Evolutionary conservation across 495 filamentous ascomycete genomes (phyloP), one percentile per base, ranked within the genome.

Genomic region (Lasiosphaeria hispida): DNA sequence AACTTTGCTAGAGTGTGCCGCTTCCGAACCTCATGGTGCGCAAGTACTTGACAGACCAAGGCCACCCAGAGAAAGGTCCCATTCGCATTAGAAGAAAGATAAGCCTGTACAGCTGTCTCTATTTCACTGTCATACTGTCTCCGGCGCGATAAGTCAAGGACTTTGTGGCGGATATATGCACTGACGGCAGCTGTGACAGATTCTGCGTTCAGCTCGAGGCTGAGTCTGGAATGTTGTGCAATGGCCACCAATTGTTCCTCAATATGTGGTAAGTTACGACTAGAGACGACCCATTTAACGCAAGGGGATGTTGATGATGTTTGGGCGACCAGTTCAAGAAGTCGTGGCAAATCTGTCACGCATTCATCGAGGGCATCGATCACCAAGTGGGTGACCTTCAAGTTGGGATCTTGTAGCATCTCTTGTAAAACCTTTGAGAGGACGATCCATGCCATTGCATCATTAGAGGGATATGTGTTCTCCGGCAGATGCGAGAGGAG

Each of bases 311-410:
- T 15, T 1, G 44, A 57, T 10, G 61, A 62, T 10, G 47, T 62
- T n/a, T 53, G 30, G 33, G 53, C 40, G 15, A 78, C 67, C 18
- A 77, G 49, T 8, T 67, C n/a, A 60, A 77, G 64, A 51, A 78
- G 65, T 9, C 65, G 23, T 6, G 41, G 14, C 47, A 66, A 53
- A 30, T 63, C 70, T 4, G 36, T 51, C 5, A 55, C 60, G 49
- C 76, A 82, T 63, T 83, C 80, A 60, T 81, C 76, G 5, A 83
- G 72, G 5, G 77, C 80, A 60, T 83, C 80, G 52, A 82, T 66
- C 0, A 81, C 55, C 8, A 78, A 41, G 57, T 62, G 73, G 3
- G 69, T 58, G 3, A 9, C 53, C 3, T 59, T 30, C 11, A 72
- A 37, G 40, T 35, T 58, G 13, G 60, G 55, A 49, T 75, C 72